These are phyloP conservation scores for Tylopilus vinaceipallidus DNA, from an alignment of 768 basidiomycete genomes.

Conservation along the genomic window DNA sequence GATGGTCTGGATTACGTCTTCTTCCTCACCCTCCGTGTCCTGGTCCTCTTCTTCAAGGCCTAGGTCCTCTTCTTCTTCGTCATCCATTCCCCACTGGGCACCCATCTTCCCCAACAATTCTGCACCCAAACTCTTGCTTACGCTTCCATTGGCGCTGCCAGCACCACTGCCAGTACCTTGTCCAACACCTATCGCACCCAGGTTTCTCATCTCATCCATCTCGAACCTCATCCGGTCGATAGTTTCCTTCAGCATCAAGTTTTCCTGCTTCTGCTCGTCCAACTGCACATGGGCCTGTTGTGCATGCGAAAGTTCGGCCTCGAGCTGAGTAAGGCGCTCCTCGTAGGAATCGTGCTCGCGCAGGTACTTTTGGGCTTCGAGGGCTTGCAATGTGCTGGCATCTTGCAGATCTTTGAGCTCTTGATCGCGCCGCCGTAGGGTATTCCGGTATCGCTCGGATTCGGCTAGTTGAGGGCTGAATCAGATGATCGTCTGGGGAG, in stretches of 20 bases:
- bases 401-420: conserved; percentile 67
- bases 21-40: conserved; percentile 58
- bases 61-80: conserved; percentile 38
- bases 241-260: conserved; percentile 89
- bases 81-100: conserved; percentile 40
- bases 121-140: conserved; percentile 75
- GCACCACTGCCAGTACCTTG: conserved; percentile 40
- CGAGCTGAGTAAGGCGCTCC: conserved; percentile 65
- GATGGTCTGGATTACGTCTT: conserved; percentile 80
- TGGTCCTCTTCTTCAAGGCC: conserved; percentile 42
- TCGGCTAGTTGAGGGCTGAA: conserved; percentile 43
- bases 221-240: conserved; percentile 94
- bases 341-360: conserved; percentile 73
- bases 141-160: conserved; percentile 50
- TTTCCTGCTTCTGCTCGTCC: conserved; percentile 94
- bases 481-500: neutral
- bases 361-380: conserved; percentile 65
- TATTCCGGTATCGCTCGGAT: conserved; percentile 75
- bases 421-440: conserved; percentile 73
- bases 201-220: conserved; percentile 83
- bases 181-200: conserved; percentile 33
- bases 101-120: conserved; percentile 68
- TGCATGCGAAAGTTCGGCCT: conserved; percentile 66
- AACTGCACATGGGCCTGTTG: conserved; percentile 71
- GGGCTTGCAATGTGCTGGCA: conserved; percentile 51